Evolutionary conservation across 257 asterid genomes (phyloP).

Genomic region (Solanum chiquidenum): DNA sequence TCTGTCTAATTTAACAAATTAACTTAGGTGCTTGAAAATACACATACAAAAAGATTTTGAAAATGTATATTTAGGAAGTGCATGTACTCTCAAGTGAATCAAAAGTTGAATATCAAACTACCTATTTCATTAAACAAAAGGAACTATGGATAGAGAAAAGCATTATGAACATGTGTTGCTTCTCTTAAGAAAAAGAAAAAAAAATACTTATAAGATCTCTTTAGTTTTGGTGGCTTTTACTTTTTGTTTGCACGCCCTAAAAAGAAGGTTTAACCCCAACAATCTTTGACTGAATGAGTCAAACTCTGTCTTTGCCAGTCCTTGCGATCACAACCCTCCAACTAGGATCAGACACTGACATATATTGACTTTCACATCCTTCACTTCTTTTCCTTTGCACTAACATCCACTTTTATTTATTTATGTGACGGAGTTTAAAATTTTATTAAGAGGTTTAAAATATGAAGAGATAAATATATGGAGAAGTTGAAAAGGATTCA

Average conservation of each 20-base stretch:
- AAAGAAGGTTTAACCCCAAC: slow-evolving; percentile 29
- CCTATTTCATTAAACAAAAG: slow-evolving; percentile 4
- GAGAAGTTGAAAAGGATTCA: too few species aligned
- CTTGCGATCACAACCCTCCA: neutral
- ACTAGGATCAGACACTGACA: neutral
- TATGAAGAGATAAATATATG: too few species aligned
- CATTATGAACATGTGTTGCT: slow-evolving; percentile 32
- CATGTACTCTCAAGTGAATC: neutral
- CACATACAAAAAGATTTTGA: neutral
- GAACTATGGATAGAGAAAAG: slow-evolving; percentile 37
- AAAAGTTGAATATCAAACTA: neutral
- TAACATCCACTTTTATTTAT: neutral
- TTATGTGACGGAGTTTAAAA: neutral
- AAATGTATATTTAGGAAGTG: neutral
- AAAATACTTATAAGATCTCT: neutral
- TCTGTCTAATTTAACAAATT: too few species aligned
- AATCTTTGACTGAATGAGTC: slow-evolving; percentile 61
- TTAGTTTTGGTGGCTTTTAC: slow-evolving; percentile 41
- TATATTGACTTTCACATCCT: slow-evolving; percentile 52
- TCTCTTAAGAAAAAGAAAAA: neutral
- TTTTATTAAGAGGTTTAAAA: too few species aligned
- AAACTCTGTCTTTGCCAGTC: slow-evolving; percentile 22
- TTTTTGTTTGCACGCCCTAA: slow-evolving; percentile 36
- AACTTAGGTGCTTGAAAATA: too few species aligned
- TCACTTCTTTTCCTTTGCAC: slow-evolving; percentile 8